Evolutionary conservation across 768 basidiomycete genomes (phyloP), one percentile per base, ranked within the genome.

Genomic region (Kwoniella botswanensis): DNA sequence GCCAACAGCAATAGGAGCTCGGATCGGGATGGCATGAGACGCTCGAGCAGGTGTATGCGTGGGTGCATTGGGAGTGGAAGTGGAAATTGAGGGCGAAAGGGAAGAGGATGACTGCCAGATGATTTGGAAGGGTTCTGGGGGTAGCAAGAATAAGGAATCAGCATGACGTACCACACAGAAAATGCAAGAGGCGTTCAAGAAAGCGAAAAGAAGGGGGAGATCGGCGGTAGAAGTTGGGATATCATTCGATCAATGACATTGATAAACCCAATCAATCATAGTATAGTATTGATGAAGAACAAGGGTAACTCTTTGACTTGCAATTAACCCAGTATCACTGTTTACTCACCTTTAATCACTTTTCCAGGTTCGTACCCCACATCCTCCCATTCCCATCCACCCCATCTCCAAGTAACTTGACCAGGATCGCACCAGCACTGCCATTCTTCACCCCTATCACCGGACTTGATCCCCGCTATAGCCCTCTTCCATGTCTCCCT

Each of bases 341-440:
- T 21, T 11, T 11, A 76, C 81, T 79, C 71, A 82, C 82, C 77
- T 65, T 71, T 77, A 63, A 72, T 64, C 24, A 73, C 65, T 54
- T 74, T 75, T 60, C 69, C 61, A 26, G 76, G 74, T 57, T 83
- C 82, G 71, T 74, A 83, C 12, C 76, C 80, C 15, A 76, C 67
- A 61, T 83, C 83, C 56, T 79, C 80, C 76, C 78, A 84, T 41
- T 79, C 76, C 82, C 83, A 83, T 4, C 79, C 79, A 7, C 84
- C 84, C 60, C 79, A 82, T 41, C 84, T 69, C 79, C 76, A 81
- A 43, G 69, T 65, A 21, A 84, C 80, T 54, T 76, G 67, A 2
- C 84, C 84, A 18, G 84, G 84, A 77, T 84, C 84, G 60, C 82
- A 81, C 82, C 82, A 84, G 17, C 74, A 73, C 65, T 84, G 77